These are phyloP conservation scores for Aureobasidium melanogenum DNA, from an alignment of 2,329 filamentous ascomycete genomes.

Conservation along the genomic window DNA sequence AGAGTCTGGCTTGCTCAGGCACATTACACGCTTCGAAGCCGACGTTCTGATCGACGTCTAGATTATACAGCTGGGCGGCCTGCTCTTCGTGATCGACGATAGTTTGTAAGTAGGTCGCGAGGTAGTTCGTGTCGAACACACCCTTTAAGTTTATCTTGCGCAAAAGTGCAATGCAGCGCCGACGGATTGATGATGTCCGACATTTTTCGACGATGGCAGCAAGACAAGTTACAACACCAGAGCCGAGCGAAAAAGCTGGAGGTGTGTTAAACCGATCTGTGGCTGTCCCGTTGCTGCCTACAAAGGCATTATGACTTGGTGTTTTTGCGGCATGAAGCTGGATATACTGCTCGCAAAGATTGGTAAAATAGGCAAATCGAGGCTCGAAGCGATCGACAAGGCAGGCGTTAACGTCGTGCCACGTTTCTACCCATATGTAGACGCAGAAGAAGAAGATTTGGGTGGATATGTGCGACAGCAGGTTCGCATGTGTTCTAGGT, in stretches of 20 bases:
- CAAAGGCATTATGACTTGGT: background rate
- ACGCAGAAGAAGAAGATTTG: background rate
- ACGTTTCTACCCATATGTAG: background rate
- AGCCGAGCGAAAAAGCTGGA: background rate
- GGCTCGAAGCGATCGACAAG: background rate
- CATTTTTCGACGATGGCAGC: background rate
- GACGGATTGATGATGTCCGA: background rate
- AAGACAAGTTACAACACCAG: background rate
- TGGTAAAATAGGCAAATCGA: background rate
- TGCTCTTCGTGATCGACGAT: background rate
- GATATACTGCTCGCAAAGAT: background rate
- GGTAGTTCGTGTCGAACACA: background rate
- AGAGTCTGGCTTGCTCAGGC: background rate
- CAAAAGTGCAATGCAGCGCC: background rate
- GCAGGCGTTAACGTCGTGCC: background rate
- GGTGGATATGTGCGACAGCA: background rate
- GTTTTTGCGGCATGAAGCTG: background rate
- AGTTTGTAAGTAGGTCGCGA: background rate
- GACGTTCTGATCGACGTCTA: background rate
- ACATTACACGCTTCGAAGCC: background rate
- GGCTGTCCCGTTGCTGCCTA: background rate
- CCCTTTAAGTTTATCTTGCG: background rate
- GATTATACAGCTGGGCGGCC: background rate
- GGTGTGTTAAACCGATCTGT: background rate
- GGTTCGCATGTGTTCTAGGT: background rate